These are phyloP conservation scores for Lithocarpus polystachyus DNA, from an alignment of 306 rosid species.

Conservation along the genomic window DNA sequence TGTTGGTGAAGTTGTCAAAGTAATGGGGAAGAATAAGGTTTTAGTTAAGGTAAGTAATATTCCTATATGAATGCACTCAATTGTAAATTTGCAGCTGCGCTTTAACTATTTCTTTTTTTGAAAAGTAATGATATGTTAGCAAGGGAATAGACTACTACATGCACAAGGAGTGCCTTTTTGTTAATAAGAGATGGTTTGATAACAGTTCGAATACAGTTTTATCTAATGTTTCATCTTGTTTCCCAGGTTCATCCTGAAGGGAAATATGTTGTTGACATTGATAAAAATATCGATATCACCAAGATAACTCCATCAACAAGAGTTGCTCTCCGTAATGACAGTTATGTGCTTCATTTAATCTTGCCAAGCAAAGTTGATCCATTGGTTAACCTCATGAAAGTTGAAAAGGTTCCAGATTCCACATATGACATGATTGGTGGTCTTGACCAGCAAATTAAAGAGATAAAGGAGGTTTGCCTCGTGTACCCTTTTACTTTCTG, in stretches of 20 bases:
- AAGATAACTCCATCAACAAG: conserved; percentile 97
- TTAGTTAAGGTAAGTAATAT: conserved; percentile 71
- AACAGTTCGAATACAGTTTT: not conserved
- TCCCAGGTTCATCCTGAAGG: conserved; percentile 97
- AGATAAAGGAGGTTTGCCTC: conserved; percentile 78
- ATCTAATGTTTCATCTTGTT: not conserved
- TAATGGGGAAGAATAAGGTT: conserved; percentile 98
- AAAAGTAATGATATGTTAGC: too few relatives aligned
- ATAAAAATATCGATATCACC: conserved; percentile 87
- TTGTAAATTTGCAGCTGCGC: not conserved
- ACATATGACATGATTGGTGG: conserved; percentile 99
- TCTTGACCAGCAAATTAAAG: conserved; percentile 97
- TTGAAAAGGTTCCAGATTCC: conserved; percentile 99
- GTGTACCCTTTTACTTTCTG: conserved; percentile 13
- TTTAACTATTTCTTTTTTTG: not conserved
- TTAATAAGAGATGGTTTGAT: not conserved
- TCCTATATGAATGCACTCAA: not conserved
- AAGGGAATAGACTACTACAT: too few relatives aligned
- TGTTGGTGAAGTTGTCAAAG: conserved; percentile 98
- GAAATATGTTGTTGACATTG: conserved; percentile 95
- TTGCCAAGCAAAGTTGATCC: conserved; percentile 99
- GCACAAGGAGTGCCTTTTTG: not conserved
- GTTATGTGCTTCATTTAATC: conserved; percentile 92
- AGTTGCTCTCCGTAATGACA: conserved; percentile 98
- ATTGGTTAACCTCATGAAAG: conserved; percentile 95